Evolutionary conservation across 805 yeast species (phyloP), one percentile per base, ranked within the genome.

Genomic region (Suhomyces faveliae): DNA sequence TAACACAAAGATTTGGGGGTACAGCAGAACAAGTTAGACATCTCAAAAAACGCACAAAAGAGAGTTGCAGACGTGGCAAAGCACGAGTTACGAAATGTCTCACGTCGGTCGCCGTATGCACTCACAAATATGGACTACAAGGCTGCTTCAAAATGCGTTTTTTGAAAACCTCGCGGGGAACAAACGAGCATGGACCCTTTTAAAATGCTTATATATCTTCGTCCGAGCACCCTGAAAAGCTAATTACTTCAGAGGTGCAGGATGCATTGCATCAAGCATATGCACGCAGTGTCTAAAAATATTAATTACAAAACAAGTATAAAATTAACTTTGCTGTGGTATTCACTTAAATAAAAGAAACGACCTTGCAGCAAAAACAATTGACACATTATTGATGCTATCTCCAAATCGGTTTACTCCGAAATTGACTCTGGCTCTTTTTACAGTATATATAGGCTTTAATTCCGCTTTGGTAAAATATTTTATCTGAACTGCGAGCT

Each of bases 241-340:
- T 33, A 9, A 33, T 15, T 15, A 10, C 19, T 33, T 15, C 21
- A 33, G 5, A 33, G 37, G 15, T 17, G 37, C 37, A 33, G 37
- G 13, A 17, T 33, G 37, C 37, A 33, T 17, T 33, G n/a, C 21
- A 17, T 27, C 37, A 17, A 40, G 40, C 40, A 20, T 15, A 37
- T 20, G 38, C 44, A 42, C 27, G 33, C 38, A 19, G 39, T 24
- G 24, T 42, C 38, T 30, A 42, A 42, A 42, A n/a, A 30, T 42
- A 15, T 29, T 42, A 20, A n/a, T 6, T 5, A 27, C 30, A 27
- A 27, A 27, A 27, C 21, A 25, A n/a, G 8, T 17, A 9, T 8
- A 17, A 33, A 5, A 8, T 15, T 9, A 33, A 7, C 10, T 24
- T 33, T 33, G 37, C 37, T 20, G 37, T 17, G 37, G 21, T 17